A percentile compares a stretch with the other conserved stretches of the same genome.
Evolutionary conservation across 139 green algal species (phyloP).

Genomic region (Micractinium conductrix): DNA sequence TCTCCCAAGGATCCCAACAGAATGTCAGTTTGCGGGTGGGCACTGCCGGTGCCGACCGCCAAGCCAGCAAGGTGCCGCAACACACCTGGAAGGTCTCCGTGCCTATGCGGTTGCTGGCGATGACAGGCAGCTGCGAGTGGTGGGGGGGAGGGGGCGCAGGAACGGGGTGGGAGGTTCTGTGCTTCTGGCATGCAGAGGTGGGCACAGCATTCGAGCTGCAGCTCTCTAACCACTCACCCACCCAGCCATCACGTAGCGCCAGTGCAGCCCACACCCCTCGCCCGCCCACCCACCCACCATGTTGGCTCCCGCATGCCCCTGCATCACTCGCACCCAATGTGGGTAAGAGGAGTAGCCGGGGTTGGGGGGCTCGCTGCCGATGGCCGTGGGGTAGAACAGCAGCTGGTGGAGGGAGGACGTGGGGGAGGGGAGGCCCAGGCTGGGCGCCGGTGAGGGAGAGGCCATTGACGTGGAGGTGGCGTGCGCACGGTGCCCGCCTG

Average conservation of each 20-base stretch:
- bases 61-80: no score
- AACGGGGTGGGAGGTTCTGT: no score
- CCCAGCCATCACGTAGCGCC: neutral
- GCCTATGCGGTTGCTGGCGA: conserved; percentile 81
- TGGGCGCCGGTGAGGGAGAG: neutral
- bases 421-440: neutral
- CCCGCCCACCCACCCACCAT: conserved; percentile 43
- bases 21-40: no score
- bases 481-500: no score
- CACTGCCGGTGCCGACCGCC: no score
- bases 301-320: conserved; percentile 76
- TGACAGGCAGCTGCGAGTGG: conserved; percentile 63
- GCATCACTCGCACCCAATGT: conserved; percentile 71
- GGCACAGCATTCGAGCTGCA: neutral
- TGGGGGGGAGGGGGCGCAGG: neutral
- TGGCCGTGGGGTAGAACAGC: conserved; percentile 79
- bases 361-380: conserved; percentile 67
- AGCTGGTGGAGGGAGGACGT: conserved; percentile 41
- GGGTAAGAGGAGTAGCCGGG: conserved; percentile 61
- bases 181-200: no score
- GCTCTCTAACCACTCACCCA: neutral
- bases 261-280: neutral
- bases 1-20: no score
- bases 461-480: no score
- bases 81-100: conserved; percentile 58